Base-by-base conservation (phyloP, 371 early-diverging fungal species). In the Mucor saturninus region DNA sequence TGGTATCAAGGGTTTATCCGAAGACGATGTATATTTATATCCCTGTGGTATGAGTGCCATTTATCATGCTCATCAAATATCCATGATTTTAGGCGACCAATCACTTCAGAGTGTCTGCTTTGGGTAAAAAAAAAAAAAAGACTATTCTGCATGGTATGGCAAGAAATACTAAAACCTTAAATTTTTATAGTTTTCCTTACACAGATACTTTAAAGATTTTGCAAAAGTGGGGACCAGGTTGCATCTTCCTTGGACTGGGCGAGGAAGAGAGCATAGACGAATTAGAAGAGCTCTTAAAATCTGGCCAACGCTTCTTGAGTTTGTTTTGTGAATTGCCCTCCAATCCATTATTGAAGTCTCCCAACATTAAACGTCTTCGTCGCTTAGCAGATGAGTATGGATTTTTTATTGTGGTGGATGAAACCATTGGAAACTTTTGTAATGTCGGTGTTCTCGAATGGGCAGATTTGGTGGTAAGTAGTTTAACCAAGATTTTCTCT, bases 41-140 rank as follows among this genome's bases (percentile, higher is more conserved):
- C 89, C 96, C 9, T 87, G 86, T 38, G 98, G 98, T 15, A 97
- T 97, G 98, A 87, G 90, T 51, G 94, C 98, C 2, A 95, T 98
- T 49, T 97, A 85, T 70, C 88, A 91, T 63, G 88, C 94, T 4
- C 93, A 93, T 74, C 84, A 86, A 42, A 65, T 80, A 21, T 84
- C 91, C 5, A 72, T 87, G 66, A 57, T 68, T 5, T 40, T 75
- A 42, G 74, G 83, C 38, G 74, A 86, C 32, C 62, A 61, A 2
- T 79, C 83, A 3, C 81, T 78, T 28, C 92, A 93, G 72, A 90
- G 89, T 59, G 87, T 95, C 2, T 96, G 96, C 63, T 97, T 93
- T 79, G 97, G 97, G 93, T 92, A 83, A 67, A 67, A 28, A 21
- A 1, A 21, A 83, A 67, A 67, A 28, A 21, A 1, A 21, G 21